Evolutionary conservation across 495 filamentous ascomycete species (phyloP).

Genomic region (Aspergillus taichungensis): DNA sequence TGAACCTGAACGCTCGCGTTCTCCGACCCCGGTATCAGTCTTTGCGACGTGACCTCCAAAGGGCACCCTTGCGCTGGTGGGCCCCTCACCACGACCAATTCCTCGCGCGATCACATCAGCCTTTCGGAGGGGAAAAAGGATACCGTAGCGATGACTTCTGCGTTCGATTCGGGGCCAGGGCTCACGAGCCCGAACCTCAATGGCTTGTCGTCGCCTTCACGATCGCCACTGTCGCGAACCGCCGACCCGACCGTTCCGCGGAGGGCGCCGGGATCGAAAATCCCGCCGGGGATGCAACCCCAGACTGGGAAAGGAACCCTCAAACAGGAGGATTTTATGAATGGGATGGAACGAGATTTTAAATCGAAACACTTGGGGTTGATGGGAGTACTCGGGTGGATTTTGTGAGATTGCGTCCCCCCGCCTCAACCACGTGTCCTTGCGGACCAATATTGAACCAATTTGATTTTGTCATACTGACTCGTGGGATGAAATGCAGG

Average conservation of each 20-base stretch:
- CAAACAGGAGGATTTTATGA: conserved; percentile 14
- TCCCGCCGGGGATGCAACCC: conserved; percentile 10
- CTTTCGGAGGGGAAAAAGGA: neutral
- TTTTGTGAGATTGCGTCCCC: conserved; percentile 26
- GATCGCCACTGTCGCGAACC: neutral
- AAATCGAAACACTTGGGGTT: conserved; percentile 32
- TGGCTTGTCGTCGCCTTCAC: neutral
- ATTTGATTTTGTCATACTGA: neutral
- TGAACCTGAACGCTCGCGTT: no score
- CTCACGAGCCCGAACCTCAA: conserved; percentile 2
- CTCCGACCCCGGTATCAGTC: no score
- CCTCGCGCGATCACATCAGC: neutral
- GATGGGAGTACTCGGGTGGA: conserved; percentile 35
- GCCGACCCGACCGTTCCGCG: conserved; percentile 2
- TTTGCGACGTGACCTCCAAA: no score
- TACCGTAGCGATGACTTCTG: conserved; percentile 2
- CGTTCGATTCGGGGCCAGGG: conserved; percentile 1
- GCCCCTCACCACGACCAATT: conserved; percentile 2
- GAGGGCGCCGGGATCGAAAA: conserved; percentile 10
- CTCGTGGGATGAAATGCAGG: conserved; percentile 22
- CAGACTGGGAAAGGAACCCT: conserved; percentile 11
- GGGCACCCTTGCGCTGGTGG: no score
- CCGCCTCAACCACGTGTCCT: neutral
- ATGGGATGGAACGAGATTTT: conserved; percentile 30
- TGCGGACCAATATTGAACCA: no score